These are phyloP conservation scores for Talaromyces ruber DNA, from an alignment of 495 filamentous ascomycete genomes.

Conservation along the genomic window DNA sequence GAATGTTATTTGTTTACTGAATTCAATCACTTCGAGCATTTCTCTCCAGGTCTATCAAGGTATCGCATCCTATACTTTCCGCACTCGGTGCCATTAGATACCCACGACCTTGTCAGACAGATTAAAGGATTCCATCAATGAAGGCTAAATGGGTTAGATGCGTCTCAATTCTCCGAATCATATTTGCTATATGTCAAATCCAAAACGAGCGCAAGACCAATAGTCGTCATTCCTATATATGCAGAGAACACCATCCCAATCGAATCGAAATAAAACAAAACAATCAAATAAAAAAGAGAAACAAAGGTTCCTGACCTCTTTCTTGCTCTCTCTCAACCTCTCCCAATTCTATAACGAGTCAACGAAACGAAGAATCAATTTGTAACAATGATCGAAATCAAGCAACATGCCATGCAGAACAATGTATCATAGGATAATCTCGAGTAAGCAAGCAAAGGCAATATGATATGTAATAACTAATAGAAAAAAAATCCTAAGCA, in stretches of 20 bases:
- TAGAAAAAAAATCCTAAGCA: slow-evolving; percentile 19
- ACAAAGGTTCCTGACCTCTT: not conserved
- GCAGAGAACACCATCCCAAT: not conserved
- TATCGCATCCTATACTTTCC: too few species aligned
- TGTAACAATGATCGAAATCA: not conserved
- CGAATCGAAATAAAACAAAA: too few species aligned
- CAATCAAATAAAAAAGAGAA: not conserved
- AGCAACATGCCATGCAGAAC: slow-evolving; percentile 5
- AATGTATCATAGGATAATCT: slow-evolving; percentile 1
- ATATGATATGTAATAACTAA: not conserved
- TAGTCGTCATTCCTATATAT: not conserved
- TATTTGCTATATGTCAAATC: too few species aligned
- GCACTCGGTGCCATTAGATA: too few species aligned
- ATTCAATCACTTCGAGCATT: not conserved
- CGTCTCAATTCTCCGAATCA: too few species aligned
- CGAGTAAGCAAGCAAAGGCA: slow-evolving; percentile 7
- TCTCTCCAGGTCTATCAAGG: too few species aligned
- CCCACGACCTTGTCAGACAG: too few species aligned
- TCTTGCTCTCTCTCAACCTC: not conserved
- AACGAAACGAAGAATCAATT: not conserved
- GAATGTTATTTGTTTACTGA: not conserved
- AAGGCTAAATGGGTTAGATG: too few species aligned
- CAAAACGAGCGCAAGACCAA: too few species aligned
- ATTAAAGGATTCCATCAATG: too few species aligned
- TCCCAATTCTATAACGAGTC: not conserved